Evolutionary conservation across 1,139 yeast genomes (phyloP).

Genomic region (Diutina ranongensis): DNA sequence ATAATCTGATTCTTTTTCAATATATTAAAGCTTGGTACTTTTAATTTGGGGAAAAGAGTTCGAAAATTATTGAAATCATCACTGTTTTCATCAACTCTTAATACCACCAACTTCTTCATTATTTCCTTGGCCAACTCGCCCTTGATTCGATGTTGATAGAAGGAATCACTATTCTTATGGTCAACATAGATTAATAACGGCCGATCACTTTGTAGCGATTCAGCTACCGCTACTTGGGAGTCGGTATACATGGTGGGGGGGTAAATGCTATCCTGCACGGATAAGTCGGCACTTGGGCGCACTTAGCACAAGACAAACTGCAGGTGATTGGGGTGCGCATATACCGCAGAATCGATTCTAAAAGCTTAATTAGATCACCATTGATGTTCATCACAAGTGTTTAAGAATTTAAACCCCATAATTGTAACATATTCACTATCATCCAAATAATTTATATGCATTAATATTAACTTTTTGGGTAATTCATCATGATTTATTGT

Average conservation of each 20-base stretch:
- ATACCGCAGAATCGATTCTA: no score
- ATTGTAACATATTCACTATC: no score
- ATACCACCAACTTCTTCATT: not conserved
- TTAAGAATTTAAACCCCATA: no score
- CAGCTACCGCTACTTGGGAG: constrained; percentile 4
- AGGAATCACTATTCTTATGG: not conserved
- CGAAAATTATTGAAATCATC: not conserved
- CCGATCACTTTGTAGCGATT: not conserved
- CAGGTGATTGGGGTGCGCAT: no score
- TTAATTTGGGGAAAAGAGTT: not conserved
- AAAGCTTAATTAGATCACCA: no score
- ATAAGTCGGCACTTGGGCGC: not conserved
- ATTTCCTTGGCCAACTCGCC: not conserved
- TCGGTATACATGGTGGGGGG: constrained; percentile 1
- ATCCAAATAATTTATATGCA: no score
- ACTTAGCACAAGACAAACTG: no score
- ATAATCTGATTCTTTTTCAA: not conserved
- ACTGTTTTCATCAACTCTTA: not conserved
- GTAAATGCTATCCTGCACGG: not conserved
- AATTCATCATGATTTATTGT: no score
- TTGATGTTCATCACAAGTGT: no score
- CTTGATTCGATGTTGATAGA: not conserved
- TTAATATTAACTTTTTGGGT: no score
- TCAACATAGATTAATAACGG: constrained; percentile 1
- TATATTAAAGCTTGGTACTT: not conserved